Evolutionary conservation across 1,284 basidiomycete species (phyloP).

Genomic region (Ceratobasidium papillatum): DNA sequence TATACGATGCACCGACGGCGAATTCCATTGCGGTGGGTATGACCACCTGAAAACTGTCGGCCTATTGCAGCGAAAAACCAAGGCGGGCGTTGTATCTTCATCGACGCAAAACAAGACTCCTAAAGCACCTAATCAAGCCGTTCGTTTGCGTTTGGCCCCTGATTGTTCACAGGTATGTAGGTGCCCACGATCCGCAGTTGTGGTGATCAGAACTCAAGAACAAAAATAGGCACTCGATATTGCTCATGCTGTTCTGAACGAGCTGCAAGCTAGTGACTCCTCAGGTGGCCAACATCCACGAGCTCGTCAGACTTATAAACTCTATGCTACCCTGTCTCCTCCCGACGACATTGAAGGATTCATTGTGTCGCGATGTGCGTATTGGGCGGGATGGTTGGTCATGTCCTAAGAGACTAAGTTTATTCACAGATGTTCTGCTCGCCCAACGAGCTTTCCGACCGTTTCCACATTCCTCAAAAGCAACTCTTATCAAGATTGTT

Average conservation of each 20-base stretch:
- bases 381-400: neutral
- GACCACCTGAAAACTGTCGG: neutral
- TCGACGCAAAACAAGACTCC: neutral
- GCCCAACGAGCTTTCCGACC: neutral
- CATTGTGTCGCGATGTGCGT: neutral
- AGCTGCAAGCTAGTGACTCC: neutral
- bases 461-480: neutral
- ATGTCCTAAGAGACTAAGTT: neutral
- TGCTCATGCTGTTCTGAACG: too few species aligned
- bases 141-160: too few species aligned
- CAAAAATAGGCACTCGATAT: too few species aligned
- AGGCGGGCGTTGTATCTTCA: neutral
- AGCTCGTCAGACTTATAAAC: neutral
- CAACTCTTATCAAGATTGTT: neutral
- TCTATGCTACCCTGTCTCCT: neutral
- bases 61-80: too few species aligned
- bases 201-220: too few species aligned
- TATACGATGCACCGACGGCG: neutral
- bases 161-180: too few species aligned
- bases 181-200: too few species aligned
- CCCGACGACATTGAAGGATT: neutral
- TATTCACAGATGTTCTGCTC: neutral
- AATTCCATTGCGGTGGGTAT: conserved; percentile 7
- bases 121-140: too few species aligned
- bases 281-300: neutral